Percentiles rank a stretch among this genome's conserved stretches.
These are phyloP conservation scores for Fusarium sambucinum DNA, from an alignment of 2,329 filamentous ascomycete genomes.

Conservation along the genomic window DNA sequence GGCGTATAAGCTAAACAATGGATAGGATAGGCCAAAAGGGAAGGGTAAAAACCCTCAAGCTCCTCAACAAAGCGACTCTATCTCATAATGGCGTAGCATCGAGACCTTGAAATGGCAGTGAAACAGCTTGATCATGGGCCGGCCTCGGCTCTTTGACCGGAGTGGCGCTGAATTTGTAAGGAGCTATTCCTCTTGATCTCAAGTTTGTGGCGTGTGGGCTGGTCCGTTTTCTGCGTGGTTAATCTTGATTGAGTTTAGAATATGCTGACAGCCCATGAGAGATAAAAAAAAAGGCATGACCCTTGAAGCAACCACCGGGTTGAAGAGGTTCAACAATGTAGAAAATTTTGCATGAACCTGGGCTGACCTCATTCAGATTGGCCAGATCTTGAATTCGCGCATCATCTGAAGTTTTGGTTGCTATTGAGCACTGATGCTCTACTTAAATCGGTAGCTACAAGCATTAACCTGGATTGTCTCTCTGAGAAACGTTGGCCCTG, in stretches of 20 bases:
- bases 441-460: conserved; percentile 4
- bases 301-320: not conserved
- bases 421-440: conserved; percentile 8
- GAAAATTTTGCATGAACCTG: not conserved
- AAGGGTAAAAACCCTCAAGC: conserved; percentile 19
- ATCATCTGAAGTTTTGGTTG: conserved; percentile 7
- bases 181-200: conserved; percentile 29
- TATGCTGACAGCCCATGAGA: not conserved
- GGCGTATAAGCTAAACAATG: conserved; percentile 17
- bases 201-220: conserved; percentile 32
- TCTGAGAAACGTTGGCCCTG: conserved; percentile 17
- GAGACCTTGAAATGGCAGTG: conserved; percentile 35
- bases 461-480: conserved; percentile 18
- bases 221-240: conserved; percentile 39
- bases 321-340: conserved; percentile 5
- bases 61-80: conserved; percentile 38
- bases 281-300: not conserved
- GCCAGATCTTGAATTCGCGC: not conserved
- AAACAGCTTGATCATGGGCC: conserved; percentile 38
- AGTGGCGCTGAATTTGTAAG: conserved; percentile 23
- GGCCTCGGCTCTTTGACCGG: conserved; percentile 37
- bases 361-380: not conserved
- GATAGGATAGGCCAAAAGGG: conserved; percentile 5
- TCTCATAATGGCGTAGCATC: conserved; percentile 34
- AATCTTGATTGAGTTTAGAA: conserved; percentile 40